Evolutionary conservation across 73 alveolate genomes (phyloP).

Genomic region (Durusdinium trenchii): DNA sequence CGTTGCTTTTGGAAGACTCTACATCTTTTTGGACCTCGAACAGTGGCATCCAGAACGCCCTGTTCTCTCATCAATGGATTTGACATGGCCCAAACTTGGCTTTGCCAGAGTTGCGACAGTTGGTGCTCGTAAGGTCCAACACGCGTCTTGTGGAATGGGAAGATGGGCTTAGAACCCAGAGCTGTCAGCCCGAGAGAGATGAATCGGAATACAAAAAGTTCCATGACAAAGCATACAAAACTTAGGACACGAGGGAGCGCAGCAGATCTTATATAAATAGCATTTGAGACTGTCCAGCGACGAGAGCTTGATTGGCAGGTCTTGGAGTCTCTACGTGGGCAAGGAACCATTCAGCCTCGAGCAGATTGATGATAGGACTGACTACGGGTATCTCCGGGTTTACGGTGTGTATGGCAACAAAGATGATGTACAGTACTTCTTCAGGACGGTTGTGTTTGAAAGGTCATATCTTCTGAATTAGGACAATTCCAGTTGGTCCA

Average conservation of each 20-base stretch:
- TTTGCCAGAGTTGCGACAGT: too few relatives aligned
- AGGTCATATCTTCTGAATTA: background rate
- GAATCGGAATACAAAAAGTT: background rate
- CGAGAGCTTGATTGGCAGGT: background rate
- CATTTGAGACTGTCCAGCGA: too few relatives aligned
- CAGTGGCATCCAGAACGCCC: background rate
- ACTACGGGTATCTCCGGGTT: background rate
- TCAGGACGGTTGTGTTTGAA: background rate
- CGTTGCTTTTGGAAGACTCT: background rate
- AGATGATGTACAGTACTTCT: background rate
- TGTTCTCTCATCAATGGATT: background rate
- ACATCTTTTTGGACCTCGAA: background rate
- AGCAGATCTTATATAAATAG: background rate
- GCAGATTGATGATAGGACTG: constrained; percentile 4
- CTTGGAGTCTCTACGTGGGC: constrained; percentile 86
- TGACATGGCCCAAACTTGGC: background rate
- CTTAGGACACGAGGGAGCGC: background rate
- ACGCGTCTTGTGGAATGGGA: constrained; percentile 87
- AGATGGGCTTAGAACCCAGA: constrained; percentile 44
- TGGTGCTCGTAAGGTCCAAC: constrained; percentile 83
- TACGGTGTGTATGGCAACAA: too few relatives aligned
- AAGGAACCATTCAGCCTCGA: constrained; percentile 35
- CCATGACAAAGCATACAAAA: background rate
- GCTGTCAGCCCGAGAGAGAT: background rate
- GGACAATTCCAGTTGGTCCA: background rate